Evolutionary conservation across 495 filamentous ascomycete genomes (phyloP).

Genomic region (Lasiosphaeria ovina): DNA sequence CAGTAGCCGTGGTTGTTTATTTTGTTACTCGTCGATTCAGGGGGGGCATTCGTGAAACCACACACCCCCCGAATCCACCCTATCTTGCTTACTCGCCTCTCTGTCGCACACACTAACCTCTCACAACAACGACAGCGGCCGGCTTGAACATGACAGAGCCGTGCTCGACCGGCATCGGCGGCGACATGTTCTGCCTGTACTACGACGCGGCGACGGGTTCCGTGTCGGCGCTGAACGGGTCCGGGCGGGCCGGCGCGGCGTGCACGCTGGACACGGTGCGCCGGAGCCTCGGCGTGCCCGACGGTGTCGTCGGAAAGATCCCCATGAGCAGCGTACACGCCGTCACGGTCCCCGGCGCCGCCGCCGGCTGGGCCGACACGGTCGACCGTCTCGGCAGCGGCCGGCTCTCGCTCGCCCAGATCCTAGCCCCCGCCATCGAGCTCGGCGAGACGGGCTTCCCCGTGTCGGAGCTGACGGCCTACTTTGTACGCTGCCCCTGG

Average conservation of each 20-base stretch:
- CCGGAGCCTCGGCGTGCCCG: constrained; percentile 63
- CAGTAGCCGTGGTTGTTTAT: neutral
- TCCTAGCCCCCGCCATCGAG: constrained; percentile 79
- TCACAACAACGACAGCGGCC: constrained; percentile 53
- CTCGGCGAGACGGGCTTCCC: constrained; percentile 88
- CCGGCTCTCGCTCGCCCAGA: constrained; percentile 72
- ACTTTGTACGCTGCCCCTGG: constrained; percentile 54
- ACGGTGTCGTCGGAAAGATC: constrained; percentile 61
- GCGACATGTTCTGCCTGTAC: constrained; percentile 97
- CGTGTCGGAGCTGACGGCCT: constrained; percentile 74
- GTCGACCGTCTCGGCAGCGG: constrained; percentile 91
- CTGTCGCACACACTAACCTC: too few species aligned
- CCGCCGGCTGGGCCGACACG: constrained; percentile 91
- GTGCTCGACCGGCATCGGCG: constrained; percentile 91
- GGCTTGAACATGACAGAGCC: constrained; percentile 93
- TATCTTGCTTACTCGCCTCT: neutral
- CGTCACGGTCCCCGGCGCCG: constrained; percentile 83
- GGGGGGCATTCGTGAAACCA: neutral
- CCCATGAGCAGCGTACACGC: constrained; percentile 75
- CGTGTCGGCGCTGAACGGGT: constrained; percentile 85
- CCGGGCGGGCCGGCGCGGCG: constrained; percentile 72
- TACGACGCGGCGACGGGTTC: constrained; percentile 80
- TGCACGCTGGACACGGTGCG: constrained; percentile 68
- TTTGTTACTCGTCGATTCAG: neutral
- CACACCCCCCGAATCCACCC: neutral